Evolutionary conservation across 768 basidiomycete genomes (phyloP), one percentile per base, ranked within the genome.

Genomic region (Boletus barrowsii): DNA sequence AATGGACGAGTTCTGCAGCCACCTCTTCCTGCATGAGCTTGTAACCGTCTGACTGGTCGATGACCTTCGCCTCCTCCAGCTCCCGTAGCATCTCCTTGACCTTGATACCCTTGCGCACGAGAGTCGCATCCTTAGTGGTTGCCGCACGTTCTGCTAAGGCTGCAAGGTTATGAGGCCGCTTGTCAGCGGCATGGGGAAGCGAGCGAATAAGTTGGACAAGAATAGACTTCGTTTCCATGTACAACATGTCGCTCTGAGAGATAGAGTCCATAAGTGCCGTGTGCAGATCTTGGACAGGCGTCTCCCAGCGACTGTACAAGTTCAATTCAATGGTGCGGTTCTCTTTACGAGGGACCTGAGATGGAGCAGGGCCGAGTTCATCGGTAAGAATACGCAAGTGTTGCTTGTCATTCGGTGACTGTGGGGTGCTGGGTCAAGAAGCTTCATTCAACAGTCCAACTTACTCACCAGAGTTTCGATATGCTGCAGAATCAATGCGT

Each of bases 221-320:
- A 67, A 98, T 98, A 8, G 96, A 98, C 76, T 99, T 99, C 53
- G 97, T 91, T 70, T 99, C 97, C 94, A 98, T 98, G 77, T 98
- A 99, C 30, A 98, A 83, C 85, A 99, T 96, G 73, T 99, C 97
- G 68, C 90, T 90, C 42, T 94, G 93, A 22, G 97, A 98, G 29
- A 99, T 89, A 24, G 93, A 91, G 71, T 95, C 94, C 87, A 98
- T 94, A 53, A 99, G 82, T 1, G 96, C 93, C 42, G 88, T 95
- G 59, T 96, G 92, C 43, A 98, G 87, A 68, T 99, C 97, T 63
- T 98, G 97, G 43, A 99, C 92, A 1, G 97, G 96, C 10, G 94
- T 98, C 76, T 99, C 97, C 97, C 97, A 99, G 17, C 97, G 93
- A 62, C 91, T 94, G 75, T 96, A 99, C 10, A 99, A 75, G 40